Evolutionary conservation across 78 protist species (phyloP), one percentile per base, ranked within the genome.

Genomic region (Tieghemostelium lacteum): DNA sequence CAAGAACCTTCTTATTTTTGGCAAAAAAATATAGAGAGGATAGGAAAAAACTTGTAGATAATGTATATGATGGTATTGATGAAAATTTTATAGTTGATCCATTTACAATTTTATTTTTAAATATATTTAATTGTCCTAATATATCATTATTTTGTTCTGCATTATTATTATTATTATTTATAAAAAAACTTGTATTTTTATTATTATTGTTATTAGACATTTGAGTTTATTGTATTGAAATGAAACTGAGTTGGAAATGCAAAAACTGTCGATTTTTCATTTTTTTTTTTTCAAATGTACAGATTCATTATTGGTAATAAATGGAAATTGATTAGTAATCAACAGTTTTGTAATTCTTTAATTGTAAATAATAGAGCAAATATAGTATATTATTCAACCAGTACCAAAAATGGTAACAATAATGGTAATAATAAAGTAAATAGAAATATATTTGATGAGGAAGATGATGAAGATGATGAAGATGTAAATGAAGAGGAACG

Each of bases 31-130:
- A 78, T 50, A 66, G 26, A n/a, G 75, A 70, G 22, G 88, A 28
- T 17, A n/a, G 52, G 1, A 37, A 26, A 52, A 78, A 78, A 19
- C 64, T 1, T 10, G 57, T 31, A 28, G 75, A 55, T 33, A 36
- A 45, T 28, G 42, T 39, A 58, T 69, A 69, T 3, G 91, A 58
- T 42, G 91, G 91, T 42, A 17, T 60, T 19, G 91, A 66, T 3
- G 58, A 28, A 36, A 65, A 12, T 39, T 39, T 5, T 36, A 65
- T 34, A 8, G 24, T 6, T 65, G 17, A n/a, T 36, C 36, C 34
- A 33, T 39, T 42, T 20, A 62, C 20, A 26, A 7, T 62, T 33
- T 31, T 34, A 19, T 26, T n/a, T 62, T 62, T 62, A 29, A 62
- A 26, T 33, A 33, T 62, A 26, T 62, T 40, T 33, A 62, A 20